phyloP scores from a whole-genome alignment of 2,329 filamentous ascomycete genomes.

The Cladophialophora psammophila region DNA sequence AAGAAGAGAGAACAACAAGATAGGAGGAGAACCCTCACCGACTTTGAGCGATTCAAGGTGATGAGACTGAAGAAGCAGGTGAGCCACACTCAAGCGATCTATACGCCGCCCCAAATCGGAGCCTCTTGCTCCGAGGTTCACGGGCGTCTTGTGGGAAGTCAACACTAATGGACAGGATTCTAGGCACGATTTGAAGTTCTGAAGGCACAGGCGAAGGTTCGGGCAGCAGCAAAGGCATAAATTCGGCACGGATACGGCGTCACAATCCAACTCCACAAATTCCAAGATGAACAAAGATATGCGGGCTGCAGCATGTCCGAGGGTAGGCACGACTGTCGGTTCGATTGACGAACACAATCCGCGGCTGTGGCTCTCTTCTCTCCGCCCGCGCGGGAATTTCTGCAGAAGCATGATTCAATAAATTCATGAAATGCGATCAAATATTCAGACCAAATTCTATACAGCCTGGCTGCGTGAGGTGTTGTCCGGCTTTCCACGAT shows the following conservation, averaged over 20 bases:
- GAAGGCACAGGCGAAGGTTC: constrained; percentile 94
- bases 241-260: constrained; percentile 35
- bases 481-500: background rate
- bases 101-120: background rate
- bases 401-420: constrained; percentile 37
- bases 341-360: constrained; percentile 14
- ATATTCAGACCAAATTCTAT: constrained; percentile 3
- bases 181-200: constrained; percentile 91
- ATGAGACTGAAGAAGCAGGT: constrained; percentile 99
- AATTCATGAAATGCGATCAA: constrained; percentile 33
- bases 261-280: constrained; percentile 26
- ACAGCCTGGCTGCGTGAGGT: background rate
- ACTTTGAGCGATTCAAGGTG: constrained; percentile 99
- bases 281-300: constrained; percentile 29
- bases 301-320: constrained; percentile 30
- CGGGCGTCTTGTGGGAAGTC: background rate
- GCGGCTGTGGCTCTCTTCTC: constrained; percentile 28
- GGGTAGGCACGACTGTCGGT: constrained; percentile 17
- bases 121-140: background rate
- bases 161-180: constrained; percentile 12
- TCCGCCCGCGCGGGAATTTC: constrained; percentile 27
- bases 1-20: constrained; percentile 88
- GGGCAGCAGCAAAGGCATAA: constrained; percentile 72
- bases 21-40: constrained; percentile 88
- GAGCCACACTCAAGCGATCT: constrained; percentile 46